These are phyloP conservation scores for Colletotrichum endophyticum DNA, from an alignment of 2,329 filamentous ascomycete species.

Conservation along the genomic window DNA sequence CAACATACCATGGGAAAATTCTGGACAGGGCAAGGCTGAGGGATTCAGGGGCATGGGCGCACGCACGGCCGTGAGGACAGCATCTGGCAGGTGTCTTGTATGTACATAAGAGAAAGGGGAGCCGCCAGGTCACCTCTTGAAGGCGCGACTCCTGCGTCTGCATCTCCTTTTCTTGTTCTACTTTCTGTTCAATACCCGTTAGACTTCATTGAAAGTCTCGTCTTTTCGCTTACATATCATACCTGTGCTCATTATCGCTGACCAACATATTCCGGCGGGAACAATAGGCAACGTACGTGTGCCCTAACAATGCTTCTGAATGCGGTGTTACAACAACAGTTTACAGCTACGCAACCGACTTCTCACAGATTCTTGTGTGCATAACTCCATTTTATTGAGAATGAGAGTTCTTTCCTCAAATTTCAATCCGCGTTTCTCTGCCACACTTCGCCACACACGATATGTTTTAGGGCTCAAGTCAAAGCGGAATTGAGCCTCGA, in stretches of 20 bases:
- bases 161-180: neutral
- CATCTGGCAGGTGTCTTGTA: constrained; percentile 13
- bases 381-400: neutral
- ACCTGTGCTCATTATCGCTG: too few species aligned
- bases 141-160: neutral
- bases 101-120: constrained; percentile 2
- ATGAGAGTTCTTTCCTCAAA: neutral
- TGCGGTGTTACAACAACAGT: neutral
- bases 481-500: neutral
- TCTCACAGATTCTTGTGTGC: neutral
- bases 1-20: neutral
- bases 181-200: neutral
- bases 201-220: neutral
- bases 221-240: too few species aligned
- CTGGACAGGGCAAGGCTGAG: constrained; percentile 12
- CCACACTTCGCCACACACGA: neutral
- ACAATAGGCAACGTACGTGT: too few species aligned
- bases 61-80: constrained; percentile 20
- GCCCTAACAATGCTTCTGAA: neutral
- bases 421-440: neutral
- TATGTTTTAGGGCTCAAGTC: neutral
- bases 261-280: too few species aligned
- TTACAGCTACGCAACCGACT: neutral
- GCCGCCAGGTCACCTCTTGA: neutral
- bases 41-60: constrained; percentile 20